phyloP scores from a whole-genome alignment of 1,284 basidiomycete species.

The Nidula niveotomentosa region DNA sequence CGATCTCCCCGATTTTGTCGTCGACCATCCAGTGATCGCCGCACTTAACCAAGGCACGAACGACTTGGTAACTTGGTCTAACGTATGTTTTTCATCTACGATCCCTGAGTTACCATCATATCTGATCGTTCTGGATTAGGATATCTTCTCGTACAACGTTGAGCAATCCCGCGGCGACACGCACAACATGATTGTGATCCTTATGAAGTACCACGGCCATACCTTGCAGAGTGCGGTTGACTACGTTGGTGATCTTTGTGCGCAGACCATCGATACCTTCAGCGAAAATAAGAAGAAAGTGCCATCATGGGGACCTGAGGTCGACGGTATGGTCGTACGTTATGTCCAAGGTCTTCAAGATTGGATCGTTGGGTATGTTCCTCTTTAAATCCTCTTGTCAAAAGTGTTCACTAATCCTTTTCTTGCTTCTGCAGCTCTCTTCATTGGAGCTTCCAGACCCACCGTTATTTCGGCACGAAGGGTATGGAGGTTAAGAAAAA shows the following conservation, averaged over 20 bases:
- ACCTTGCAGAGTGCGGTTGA: slow-evolving; percentile 52
- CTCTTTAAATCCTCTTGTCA: too few relatives aligned
- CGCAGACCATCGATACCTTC: slow-evolving; percentile 46
- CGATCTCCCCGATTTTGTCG: slow-evolving; percentile 55
- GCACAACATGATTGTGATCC: slow-evolving; percentile 59
- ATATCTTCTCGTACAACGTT: slow-evolving; percentile 63
- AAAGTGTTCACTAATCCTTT: too few relatives aligned
- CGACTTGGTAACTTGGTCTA: slow-evolving; percentile 61
- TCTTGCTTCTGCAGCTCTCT: slow-evolving; percentile 31
- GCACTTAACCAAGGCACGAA: slow-evolving; percentile 53
- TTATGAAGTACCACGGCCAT: slow-evolving; percentile 50
- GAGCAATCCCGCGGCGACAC: slow-evolving; percentile 57
- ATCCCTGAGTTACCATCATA: too few relatives aligned
- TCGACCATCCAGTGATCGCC: slow-evolving; percentile 48
- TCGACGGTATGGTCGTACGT: slow-evolving; percentile 46
- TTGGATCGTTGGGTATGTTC: slow-evolving; percentile 55
- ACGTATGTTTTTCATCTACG: slow-evolving; percentile 34
- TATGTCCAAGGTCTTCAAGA: slow-evolving; percentile 54
- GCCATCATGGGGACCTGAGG: slow-evolving; percentile 51
- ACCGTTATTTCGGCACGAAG: slow-evolving; percentile 51
- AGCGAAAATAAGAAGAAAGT: slow-evolving; percentile 37
- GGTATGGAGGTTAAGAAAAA: slow-evolving; percentile 46
- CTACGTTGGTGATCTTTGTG: slow-evolving; percentile 51
- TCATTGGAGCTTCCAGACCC: slow-evolving; percentile 60
- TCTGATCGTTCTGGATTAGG: slow-evolving; percentile 28